phyloP scores from a whole-genome alignment of 2,329 filamentous ascomycete genomes.

The Helotiales sp. region DNA sequence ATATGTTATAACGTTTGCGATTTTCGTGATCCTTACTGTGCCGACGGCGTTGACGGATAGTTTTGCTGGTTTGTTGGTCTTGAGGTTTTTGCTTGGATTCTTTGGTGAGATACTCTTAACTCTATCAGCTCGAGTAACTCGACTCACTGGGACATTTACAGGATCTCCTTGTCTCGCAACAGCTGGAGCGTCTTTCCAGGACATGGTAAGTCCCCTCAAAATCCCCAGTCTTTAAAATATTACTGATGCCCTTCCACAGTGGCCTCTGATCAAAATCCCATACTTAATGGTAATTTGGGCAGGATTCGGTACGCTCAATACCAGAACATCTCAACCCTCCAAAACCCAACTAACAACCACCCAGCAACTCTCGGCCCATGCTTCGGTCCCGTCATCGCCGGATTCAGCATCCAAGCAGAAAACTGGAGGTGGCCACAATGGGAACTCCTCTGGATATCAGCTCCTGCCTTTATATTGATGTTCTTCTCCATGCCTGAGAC shows the following conservation, averaged over 20 bases:
- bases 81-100: slow-evolving; percentile 63
- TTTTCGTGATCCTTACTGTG: slow-evolving; percentile 66
- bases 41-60: slow-evolving; percentile 61
- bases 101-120: slow-evolving; percentile 42
- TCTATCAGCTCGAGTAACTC: neutral
- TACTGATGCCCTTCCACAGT: neutral
- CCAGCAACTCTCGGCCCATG: slow-evolving; percentile 42
- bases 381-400: slow-evolving; percentile 58
- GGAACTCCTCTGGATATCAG: slow-evolving; percentile 60
- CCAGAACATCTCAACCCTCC: neutral
- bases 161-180: neutral
- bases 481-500: slow-evolving; percentile 65
- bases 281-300: slow-evolving; percentile 2
- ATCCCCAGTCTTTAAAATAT: slow-evolving; percentile 24
- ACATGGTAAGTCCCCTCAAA: neutral
- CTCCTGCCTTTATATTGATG: slow-evolving; percentile 56
- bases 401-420: slow-evolving; percentile 54
- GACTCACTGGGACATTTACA: neutral
- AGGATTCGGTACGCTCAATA: neutral
- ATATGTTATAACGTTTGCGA: slow-evolving; percentile 64
- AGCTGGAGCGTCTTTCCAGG: neutral
- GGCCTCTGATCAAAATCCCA: slow-evolving; percentile 2
- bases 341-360: neutral
- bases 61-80: slow-evolving; percentile 60
- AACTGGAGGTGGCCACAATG: slow-evolving; percentile 62